A percentile compares a stretch with the other conserved stretches of the same genome.
Conservation (phyloP, 306 rosid genomes). For the Trifolium pratense region DNA sequence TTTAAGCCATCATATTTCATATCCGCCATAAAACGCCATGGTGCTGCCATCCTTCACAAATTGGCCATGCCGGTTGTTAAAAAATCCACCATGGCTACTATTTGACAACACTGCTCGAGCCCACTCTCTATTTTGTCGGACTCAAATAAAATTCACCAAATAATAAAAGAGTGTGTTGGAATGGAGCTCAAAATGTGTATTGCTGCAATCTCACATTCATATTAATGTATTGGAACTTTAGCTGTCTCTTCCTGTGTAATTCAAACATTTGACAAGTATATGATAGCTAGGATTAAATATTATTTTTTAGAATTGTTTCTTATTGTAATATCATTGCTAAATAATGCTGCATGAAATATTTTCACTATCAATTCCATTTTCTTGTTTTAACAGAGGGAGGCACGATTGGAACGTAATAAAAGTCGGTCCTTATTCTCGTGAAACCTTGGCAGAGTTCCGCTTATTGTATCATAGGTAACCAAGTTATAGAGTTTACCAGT, state of each 20-base stretch:
- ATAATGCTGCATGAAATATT: conserved; percentile 17
- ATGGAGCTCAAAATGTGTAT: not conserved
- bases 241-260: not conserved
- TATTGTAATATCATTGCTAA: conserved; percentile 10
- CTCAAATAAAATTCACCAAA: not conserved
- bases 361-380: conserved; percentile 23
- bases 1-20: no score
- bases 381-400: conserved; percentile 75
- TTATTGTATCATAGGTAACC: conserved; percentile 30
- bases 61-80: not conserved
- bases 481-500: conserved; percentile 3
- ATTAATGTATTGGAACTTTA: not conserved
- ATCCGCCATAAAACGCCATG: no score
- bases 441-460: conserved; percentile 38
- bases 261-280: conserved; percentile 11
- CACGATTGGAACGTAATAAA: conserved; percentile 86
- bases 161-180: conserved; percentile 9
- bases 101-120: not conserved
- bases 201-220: conserved; percentile 16
- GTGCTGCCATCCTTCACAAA: not conserved
- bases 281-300: conserved; percentile 2
- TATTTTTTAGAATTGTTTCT: not conserved
- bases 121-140: not conserved
- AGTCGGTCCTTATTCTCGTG: conserved; percentile 83
- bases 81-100: not conserved